These are phyloP conservation scores for Syzygium grande DNA, from an alignment of 345 rosid species.

Conservation along the genomic window DNA sequence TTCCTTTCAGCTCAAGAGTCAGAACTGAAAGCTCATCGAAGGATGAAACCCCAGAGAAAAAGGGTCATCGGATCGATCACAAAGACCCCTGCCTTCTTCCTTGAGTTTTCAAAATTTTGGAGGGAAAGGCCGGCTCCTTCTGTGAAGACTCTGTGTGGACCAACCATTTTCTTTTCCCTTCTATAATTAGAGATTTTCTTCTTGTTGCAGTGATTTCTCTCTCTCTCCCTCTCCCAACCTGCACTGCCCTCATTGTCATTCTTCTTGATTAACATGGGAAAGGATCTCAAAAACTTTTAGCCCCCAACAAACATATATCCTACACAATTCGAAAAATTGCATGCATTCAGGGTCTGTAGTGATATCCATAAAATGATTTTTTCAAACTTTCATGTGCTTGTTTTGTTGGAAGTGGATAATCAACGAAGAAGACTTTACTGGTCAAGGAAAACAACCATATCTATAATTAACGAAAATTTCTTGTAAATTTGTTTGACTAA, in stretches of 20 bases:
- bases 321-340: too few relatives aligned
- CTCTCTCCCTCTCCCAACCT: not conserved
- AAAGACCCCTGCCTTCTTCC: not conserved
- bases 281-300: not conserved
- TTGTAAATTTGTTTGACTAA: not conserved
- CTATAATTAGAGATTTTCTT: not conserved
- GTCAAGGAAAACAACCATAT: not conserved
- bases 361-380: not conserved
- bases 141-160: not conserved
- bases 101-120: not conserved
- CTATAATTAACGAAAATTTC: not conserved
- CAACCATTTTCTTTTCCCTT: not conserved
- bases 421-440: not conserved
- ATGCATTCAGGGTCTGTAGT: rapidly evolving
- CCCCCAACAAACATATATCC: not conserved
- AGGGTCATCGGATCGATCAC: not conserved
- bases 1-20: not conserved
- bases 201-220: not conserved
- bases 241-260: not conserved
- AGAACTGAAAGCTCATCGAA: not conserved
- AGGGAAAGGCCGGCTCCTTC: not conserved
- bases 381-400: not conserved
- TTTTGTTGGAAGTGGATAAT: not conserved
- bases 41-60: not conserved
- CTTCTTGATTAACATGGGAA: not conserved